Percentiles rank a stretch among this genome's conserved stretches.
Evolutionary conservation across 2,329 filamentous ascomycete genomes (phyloP).

Genomic region (Pyricularia grisea): DNA sequence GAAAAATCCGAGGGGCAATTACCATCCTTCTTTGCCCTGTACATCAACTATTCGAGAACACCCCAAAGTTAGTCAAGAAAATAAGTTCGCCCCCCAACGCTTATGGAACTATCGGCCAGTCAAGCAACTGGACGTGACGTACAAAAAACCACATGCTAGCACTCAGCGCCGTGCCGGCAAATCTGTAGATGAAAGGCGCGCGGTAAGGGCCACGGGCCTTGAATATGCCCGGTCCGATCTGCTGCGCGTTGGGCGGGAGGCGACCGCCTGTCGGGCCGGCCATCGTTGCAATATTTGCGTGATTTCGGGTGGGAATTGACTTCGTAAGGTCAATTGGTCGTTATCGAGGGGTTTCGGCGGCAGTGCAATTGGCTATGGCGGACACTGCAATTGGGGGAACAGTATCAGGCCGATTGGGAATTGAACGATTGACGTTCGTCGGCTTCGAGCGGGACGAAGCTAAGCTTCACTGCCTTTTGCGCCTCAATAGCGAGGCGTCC

Average conservation of each 20-base stretch:
- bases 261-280: not conserved
- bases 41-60: slow-evolving; percentile 63
- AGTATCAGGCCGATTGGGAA: not conserved
- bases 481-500: not conserved
- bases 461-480: not conserved
- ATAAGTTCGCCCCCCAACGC: no score
- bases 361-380: not conserved
- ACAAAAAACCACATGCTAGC: slow-evolving; percentile 99
- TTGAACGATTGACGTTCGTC: not conserved
- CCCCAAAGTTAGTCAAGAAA: not conserved
- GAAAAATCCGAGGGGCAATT: slow-evolving; percentile 14
- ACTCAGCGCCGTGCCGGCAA: slow-evolving; percentile 76
- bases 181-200: slow-evolving; percentile 61
- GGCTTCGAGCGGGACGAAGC: not conserved
- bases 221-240: not conserved
- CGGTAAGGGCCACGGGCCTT: slow-evolving; percentile 18
- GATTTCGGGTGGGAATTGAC: not conserved
- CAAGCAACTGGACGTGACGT: slow-evolving; percentile 29
- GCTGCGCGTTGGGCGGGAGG: not conserved
- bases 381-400: not conserved
- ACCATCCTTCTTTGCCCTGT: slow-evolving; percentile 94
- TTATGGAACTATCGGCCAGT: not conserved
- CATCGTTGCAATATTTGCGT: not conserved
- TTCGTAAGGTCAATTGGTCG: not conserved
- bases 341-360: not conserved